Base-by-base conservation (phyloP, 306 rosid species). In the Inga laurina region DNA sequence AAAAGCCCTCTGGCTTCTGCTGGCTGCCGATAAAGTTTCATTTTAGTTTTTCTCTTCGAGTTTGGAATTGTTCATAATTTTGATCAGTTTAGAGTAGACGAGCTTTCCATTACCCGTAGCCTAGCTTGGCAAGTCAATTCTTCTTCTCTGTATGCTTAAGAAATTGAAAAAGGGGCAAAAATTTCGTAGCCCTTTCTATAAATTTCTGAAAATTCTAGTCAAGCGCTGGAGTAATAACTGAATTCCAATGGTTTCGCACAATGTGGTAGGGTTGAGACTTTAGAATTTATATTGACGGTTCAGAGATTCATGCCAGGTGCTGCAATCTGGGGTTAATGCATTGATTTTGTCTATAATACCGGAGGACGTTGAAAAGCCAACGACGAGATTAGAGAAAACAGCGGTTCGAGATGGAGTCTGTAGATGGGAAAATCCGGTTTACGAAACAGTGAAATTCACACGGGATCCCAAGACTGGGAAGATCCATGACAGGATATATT, bases 361-460 rank as follows among this genome's bases (percentile, higher is more conserved):
- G 2, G 97, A 84, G 34, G 97, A 93, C 77, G 84, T 87, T 77
- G 99, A 96, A 86, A 95, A 95, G 83, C 83, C 93, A 61, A 89
- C 91, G 56, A 86, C 85, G 71, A 93, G 89, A 82, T 82, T 91
- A 73, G 97, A 92, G 59, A 91, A 89, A 83, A 91, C 94, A 10
- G 62, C 62, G 12, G 86, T 91, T 77, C 80, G 78, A 74, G 93
- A 87, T 67, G 98, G 97, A 83, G 54, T 77, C 64, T 94, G 97
- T 76, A 84, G 89, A 87, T 97, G 99, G 99, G 98, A 92, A 75
- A 92, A 84, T 82, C 93, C 97, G 13, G 92, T 91, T 32, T 84
- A 84, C 45, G 95, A 97, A 87, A 88, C 97, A 0, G 88, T 97
- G 59, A 97, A 90, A 79, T 90, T 97, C 80, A 70, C 73, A 79